phyloP scores from a whole-genome alignment of 2,329 filamentous ascomycete genomes.

The Aspergillus fischeri region DNA sequence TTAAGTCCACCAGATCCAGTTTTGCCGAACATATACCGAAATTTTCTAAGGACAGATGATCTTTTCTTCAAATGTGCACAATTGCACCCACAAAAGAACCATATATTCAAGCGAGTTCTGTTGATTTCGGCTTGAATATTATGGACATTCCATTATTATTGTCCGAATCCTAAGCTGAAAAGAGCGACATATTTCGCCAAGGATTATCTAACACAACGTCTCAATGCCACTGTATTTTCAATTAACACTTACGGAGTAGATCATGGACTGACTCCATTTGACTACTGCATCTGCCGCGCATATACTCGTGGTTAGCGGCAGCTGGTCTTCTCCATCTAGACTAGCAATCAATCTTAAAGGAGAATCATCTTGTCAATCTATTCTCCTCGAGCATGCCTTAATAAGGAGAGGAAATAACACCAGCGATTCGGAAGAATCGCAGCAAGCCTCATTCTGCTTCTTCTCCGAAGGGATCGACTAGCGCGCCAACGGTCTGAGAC shows the following conservation, averaged over 20 bases:
- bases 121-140: neutral
- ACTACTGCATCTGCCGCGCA: neutral
- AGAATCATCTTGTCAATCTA: neutral
- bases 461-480: slow-evolving; percentile 8
- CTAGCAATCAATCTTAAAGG: neutral
- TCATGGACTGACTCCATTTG: too few species aligned
- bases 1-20: slow-evolving; percentile 4
- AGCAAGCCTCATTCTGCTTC: slow-evolving; percentile 5
- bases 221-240: too few species aligned
- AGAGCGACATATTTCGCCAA: neutral
- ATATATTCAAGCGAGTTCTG: neutral
- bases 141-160: neutral
- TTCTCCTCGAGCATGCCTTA: neutral
- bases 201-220: too few species aligned
- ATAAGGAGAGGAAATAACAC: neutral
- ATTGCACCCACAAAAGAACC: neutral
- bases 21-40: slow-evolving; percentile 15
- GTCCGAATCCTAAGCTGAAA: neutral
- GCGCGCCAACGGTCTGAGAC: slow-evolving; percentile 7
- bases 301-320: neutral
- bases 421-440: slow-evolving; percentile 1
- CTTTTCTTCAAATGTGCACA: neutral
- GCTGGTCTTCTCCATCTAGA: neutral
- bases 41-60: neutral
- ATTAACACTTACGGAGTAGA: too few species aligned